phyloP scores from a whole-genome alignment of 306 rosid species.

The Citrullus colocynthis region DNA sequence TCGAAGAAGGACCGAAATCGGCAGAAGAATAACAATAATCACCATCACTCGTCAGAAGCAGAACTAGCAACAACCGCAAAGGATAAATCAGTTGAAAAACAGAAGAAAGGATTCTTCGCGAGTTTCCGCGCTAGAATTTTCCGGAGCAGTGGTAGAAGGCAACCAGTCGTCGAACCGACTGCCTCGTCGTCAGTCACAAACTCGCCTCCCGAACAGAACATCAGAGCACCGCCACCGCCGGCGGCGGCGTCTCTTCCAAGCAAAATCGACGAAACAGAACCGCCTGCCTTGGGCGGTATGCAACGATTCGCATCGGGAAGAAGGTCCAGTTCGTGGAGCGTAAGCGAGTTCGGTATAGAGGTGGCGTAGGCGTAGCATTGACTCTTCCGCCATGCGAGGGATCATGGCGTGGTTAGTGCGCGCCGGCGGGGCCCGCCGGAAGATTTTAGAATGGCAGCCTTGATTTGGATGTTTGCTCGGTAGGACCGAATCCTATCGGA shows the following conservation, averaged over 20 bases:
- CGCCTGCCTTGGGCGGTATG: slow-evolving; percentile 52
- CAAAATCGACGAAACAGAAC: slow-evolving; percentile 42
- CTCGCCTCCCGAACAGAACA: slow-evolving; percentile 16
- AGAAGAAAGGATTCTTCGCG: slow-evolving; percentile 48
- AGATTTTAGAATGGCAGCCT: background rate
- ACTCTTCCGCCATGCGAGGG: slow-evolving; percentile 7
- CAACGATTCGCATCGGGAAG: slow-evolving; percentile 70
- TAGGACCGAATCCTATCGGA: background rate
- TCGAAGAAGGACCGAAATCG: slow-evolving; percentile 62
- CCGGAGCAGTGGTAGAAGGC: slow-evolving; percentile 31
- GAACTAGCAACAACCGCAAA: background rate
- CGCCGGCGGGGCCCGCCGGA: slow-evolving; percentile 1
- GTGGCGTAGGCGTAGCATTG: background rate
- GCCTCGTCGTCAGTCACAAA: slow-evolving; percentile 7
- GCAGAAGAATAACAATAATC: slow-evolving; percentile 21
- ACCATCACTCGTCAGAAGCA: slow-evolving; percentile 23
- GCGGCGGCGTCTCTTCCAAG: slow-evolving; percentile 30
- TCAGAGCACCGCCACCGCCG: slow-evolving; percentile 6
- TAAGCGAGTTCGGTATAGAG: background rate
- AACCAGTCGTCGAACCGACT: slow-evolving; percentile 18
- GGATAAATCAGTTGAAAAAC: slow-evolving; percentile 28
- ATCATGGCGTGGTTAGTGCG: background rate
- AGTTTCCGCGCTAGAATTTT: slow-evolving; percentile 42
- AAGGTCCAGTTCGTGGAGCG: slow-evolving; percentile 46
- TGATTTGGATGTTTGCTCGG: slow-evolving; percentile 1